Evolutionary conservation across 164 flowering plant species (phyloP).

Genomic region (Warburgia ugandensis): DNA sequence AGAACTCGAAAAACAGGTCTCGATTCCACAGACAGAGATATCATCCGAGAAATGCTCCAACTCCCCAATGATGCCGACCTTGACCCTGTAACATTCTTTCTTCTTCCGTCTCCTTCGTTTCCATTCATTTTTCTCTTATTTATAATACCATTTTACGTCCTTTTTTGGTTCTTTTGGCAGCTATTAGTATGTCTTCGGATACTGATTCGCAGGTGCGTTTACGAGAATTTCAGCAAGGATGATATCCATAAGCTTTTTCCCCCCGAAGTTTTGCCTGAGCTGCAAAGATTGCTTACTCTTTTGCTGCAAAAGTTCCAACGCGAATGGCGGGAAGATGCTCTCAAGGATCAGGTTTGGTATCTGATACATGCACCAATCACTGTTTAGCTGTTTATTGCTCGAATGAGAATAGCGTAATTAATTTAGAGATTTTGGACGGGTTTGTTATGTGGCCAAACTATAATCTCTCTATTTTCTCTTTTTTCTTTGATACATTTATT

Average conservation of each 20-base stretch:
- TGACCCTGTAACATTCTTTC: constrained; percentile 48
- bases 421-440: background rate
- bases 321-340: constrained; percentile 61
- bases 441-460: too few relatives aligned
- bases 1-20: constrained; percentile 63
- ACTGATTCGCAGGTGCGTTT: constrained; percentile 59
- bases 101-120: background rate
- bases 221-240: constrained; percentile 52
- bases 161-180: constrained; percentile 25
- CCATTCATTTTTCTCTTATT: background rate
- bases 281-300: constrained; percentile 62
- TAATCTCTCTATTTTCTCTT: too few relatives aligned
- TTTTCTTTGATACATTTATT: too few relatives aligned
- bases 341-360: constrained; percentile 46
- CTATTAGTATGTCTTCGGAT: constrained; percentile 71
- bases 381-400: too few relatives aligned
- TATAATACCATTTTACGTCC: background rate
- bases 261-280: constrained; percentile 56
- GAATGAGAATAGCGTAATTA: background rate
- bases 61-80: constrained; percentile 50
- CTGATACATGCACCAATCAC: background rate
- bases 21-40: constrained; percentile 49
- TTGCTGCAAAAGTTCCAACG: constrained; percentile 70
- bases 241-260: constrained; percentile 69
- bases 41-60: constrained; percentile 50